These are phyloP conservation scores for Aspergillus asperescens DNA, from an alignment of 495 filamentous ascomycete genomes.

Conservation along the genomic window DNA sequence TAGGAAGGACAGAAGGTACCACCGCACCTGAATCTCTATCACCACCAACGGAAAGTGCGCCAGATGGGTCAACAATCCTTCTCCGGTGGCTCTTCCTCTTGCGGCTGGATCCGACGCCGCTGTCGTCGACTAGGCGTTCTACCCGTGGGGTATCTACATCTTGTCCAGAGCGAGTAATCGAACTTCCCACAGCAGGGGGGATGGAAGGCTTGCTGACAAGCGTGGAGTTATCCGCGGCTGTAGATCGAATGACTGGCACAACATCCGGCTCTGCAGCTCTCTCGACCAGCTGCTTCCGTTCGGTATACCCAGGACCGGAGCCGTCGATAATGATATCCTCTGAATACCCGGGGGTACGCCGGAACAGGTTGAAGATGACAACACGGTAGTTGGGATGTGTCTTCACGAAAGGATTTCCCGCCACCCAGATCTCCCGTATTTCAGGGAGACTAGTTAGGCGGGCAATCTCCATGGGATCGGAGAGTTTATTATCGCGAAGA, in stretches of 20 bases:
- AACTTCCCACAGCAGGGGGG: constrained; percentile 8
- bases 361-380: constrained; percentile 94
- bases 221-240: constrained; percentile 51
- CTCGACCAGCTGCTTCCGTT: constrained; percentile 81
- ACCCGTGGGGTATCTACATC: constrained; percentile 2
- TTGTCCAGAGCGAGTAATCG: not conserved
- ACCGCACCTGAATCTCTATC: constrained; percentile 28
- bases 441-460: constrained; percentile 86
- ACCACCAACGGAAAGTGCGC: constrained; percentile 45
- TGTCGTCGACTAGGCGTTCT: constrained; percentile 16
- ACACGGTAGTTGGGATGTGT: constrained; percentile 81
- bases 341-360: constrained; percentile 80
- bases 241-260: constrained; percentile 69
- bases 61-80: constrained; percentile 78
- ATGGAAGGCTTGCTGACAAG: constrained; percentile 54
- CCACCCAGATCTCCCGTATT: constrained; percentile 85
- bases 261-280: constrained; percentile 66
- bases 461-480: constrained; percentile 85
- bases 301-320: constrained; percentile 70
- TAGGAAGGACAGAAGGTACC: constrained; percentile 27
- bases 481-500: constrained; percentile 83
- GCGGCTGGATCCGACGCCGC: constrained; percentile 35
- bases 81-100: constrained; percentile 56
- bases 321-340: constrained; percentile 89
- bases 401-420: constrained; percentile 83